These are phyloP conservation scores for Selaginella moellendorffii DNA, from an alignment of 75 land plant species.

Conservation along the genomic window DNA sequence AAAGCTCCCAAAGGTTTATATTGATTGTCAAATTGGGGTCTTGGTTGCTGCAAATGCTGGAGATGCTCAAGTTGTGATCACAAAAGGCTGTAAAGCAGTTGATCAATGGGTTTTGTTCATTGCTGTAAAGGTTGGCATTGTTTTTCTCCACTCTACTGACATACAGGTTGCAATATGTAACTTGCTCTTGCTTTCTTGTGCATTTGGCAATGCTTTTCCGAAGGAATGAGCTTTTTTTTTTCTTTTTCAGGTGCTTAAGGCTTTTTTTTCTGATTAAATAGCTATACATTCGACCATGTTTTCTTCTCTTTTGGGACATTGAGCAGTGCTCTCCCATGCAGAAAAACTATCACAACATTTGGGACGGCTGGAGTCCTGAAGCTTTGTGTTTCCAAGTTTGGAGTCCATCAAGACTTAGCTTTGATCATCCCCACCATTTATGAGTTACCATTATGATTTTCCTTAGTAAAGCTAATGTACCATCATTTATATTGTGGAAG, in stretches of 20 bases:
- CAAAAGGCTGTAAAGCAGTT: constrained; percentile 28
- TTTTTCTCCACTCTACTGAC: not conserved
- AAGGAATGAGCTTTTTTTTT: constrained; percentile 21
- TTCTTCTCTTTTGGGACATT: too few relatives aligned
- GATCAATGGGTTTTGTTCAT: constrained; percentile 29
- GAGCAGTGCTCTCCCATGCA: too few relatives aligned
- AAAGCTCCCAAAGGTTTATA: not conserved
- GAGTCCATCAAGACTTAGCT: too few relatives aligned
- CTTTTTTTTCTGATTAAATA: constrained; percentile 3
- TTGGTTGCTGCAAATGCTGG: constrained; percentile 38
- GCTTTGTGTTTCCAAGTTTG: too few relatives aligned
- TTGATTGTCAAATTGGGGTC: constrained; percentile 17
- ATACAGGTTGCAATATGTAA: constrained; percentile 32
- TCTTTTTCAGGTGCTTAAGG: not conserved
- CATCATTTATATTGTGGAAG: too few relatives aligned
- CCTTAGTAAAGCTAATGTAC: too few relatives aligned
- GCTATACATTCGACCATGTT: too few relatives aligned
- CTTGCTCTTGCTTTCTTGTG: constrained; percentile 32
- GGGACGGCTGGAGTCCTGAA: too few relatives aligned
- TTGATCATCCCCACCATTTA: too few relatives aligned
- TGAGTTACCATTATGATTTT: too few relatives aligned
- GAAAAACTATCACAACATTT: too few relatives aligned
- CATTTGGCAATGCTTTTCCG: constrained; percentile 35
- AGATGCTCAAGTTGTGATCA: constrained; percentile 37
- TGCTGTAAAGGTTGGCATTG: constrained; percentile 11